A percentile compares a stretch with the other conserved stretches of the same genome.
Conservation (phyloP, 371 early-diverging fungal genomes). For the Gilbertella persicaria region DNA sequence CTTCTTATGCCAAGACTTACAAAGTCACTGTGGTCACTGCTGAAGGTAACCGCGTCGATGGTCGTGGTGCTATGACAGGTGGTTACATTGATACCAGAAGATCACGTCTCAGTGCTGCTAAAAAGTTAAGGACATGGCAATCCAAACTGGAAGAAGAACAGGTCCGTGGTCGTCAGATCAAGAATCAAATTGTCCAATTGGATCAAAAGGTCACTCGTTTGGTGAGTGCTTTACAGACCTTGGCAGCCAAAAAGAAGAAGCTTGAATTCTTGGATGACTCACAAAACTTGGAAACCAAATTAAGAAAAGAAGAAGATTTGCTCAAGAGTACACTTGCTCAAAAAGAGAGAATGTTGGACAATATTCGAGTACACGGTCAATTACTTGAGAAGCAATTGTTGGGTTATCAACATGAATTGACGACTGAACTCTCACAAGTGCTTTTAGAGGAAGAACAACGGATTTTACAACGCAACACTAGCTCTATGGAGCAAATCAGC, state of each 20-base stretch:
- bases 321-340: conserved; percentile 45
- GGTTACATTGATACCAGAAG: conserved; percentile 82
- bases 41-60: conserved; percentile 91
- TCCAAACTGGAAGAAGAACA: conserved; percentile 53
- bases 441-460: conserved; percentile 61
- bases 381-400: conserved; percentile 58
- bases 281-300: conserved; percentile 47
- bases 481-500: conserved; percentile 58
- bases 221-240: conserved; percentile 49
- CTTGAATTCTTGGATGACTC: conserved; percentile 55
- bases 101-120: conserved; percentile 78
- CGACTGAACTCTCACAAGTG: conserved; percentile 50
- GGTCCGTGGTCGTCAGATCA: conserved; percentile 42
- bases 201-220: conserved; percentile 75
- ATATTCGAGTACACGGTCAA: conserved; percentile 38
- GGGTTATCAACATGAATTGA: conserved; percentile 60
- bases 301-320: conserved; percentile 56
- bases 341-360: conserved; percentile 44
- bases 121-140: conserved; percentile 40
- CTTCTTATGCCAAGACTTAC: conserved; percentile 75
- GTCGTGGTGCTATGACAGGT: conserved; percentile 93
- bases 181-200: conserved; percentile 51
- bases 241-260: conserved; percentile 54
- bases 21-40: conserved; percentile 86
- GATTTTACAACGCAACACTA: conserved; percentile 48